Conservation (phyloP, 805 yeast species). For the Metschnikowia orientalis region DNA sequence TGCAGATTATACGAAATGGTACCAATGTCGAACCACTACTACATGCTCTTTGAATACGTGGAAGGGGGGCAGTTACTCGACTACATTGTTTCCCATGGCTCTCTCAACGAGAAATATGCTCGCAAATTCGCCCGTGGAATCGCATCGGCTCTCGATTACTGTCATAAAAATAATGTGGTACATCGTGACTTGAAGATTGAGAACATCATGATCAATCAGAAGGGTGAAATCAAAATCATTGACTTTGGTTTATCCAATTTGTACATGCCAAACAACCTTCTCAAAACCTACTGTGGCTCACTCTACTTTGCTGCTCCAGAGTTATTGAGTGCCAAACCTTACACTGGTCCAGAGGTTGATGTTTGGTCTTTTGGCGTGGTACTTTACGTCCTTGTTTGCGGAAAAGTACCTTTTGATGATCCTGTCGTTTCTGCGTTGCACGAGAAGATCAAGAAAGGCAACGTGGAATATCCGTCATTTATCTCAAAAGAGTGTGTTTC, state of each 20-base stretch:
- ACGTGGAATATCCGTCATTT: slow-evolving; percentile 84
- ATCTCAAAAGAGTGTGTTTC: slow-evolving; percentile 78
- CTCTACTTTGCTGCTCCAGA: slow-evolving; percentile 98
- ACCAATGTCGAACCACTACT: slow-evolving; percentile 94
- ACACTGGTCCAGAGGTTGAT: slow-evolving; percentile 95
- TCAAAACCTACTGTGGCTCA: slow-evolving; percentile 96
- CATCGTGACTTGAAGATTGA: slow-evolving; percentile 97
- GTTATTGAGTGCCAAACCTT: slow-evolving; percentile 84
- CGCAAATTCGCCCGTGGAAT: slow-evolving; percentile 92
- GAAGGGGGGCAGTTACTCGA: slow-evolving; percentile 98
- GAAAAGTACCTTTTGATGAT: slow-evolving; percentile 97
- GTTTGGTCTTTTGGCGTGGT: slow-evolving; percentile 99
- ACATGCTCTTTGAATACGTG: slow-evolving; percentile 94
- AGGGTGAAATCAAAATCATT: slow-evolving; percentile 91
- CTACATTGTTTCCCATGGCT: slow-evolving; percentile 94
- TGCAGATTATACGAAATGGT: slow-evolving; percentile 91
- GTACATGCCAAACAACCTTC: slow-evolving; percentile 62
- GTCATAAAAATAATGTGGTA: slow-evolving; percentile 91
- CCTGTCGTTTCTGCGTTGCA: slow-evolving; percentile 88
- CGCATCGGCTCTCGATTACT: slow-evolving; percentile 87
- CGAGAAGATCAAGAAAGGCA: slow-evolving; percentile 88
- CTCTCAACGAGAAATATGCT: slow-evolving; percentile 89
- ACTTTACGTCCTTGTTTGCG: slow-evolving; percentile 89
- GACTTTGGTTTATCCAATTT: slow-evolving; percentile 94
- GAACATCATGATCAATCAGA: slow-evolving; percentile 87